phyloP scores from a whole-genome alignment of 208 protist species.

The Acanthamoeba culbertsoni region DNA sequence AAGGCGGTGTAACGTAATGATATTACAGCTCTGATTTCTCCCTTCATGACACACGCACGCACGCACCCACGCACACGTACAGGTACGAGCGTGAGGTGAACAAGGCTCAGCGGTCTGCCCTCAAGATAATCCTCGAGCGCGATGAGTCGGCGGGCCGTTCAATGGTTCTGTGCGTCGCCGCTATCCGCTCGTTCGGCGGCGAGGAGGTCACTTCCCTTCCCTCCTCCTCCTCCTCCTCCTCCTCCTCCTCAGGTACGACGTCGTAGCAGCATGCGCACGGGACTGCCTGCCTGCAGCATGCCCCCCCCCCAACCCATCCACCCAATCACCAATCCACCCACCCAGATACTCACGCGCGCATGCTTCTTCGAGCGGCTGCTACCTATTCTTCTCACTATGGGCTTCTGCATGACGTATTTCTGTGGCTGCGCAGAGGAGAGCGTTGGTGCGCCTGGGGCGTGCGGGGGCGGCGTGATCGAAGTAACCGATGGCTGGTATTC shows the following conservation, averaged over 20 bases:
- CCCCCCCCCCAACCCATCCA: too few species aligned
- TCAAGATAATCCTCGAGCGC: conserved; percentile 52
- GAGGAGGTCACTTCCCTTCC: background rate
- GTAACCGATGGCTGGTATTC: conserved; percentile 49
- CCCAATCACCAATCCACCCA: too few species aligned
- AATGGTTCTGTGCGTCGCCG: conserved; percentile 46
- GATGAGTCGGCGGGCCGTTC: background rate
- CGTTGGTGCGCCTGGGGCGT: background rate
- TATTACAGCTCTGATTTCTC: too few species aligned
- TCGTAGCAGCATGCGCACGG: too few species aligned
- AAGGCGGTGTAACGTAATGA: too few species aligned
- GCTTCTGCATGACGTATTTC: background rate
- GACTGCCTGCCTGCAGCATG: too few species aligned
- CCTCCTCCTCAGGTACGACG: too few species aligned
- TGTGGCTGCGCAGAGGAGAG: background rate
- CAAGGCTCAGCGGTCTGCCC: conserved; percentile 3
- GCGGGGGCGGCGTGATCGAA: conserved; percentile 7
- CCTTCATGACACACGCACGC: too few species aligned
- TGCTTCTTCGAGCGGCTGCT: too few species aligned
- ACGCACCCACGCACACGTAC: too few species aligned
- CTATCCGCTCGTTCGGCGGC: conserved; percentile 7
- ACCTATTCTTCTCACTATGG: background rate
- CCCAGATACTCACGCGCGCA: too few species aligned
- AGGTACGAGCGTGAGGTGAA: conserved; percentile 48
- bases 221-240: background rate